Base-by-base conservation (phyloP, 768 basidiomycete species). In the Tulasnella sp. region DNA sequence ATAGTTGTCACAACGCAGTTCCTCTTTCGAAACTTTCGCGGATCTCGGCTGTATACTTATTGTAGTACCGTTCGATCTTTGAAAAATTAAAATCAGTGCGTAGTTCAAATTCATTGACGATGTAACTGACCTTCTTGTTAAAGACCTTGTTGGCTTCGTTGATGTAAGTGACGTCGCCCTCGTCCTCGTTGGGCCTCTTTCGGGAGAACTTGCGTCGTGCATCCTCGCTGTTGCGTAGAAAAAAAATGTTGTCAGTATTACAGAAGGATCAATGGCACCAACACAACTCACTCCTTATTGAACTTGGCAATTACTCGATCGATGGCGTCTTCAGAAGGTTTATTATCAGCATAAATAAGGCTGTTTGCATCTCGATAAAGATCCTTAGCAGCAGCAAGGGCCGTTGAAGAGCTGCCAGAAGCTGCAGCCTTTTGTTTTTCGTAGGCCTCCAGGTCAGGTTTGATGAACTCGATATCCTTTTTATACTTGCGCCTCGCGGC, bases 161-260 rank as follows among this genome's bases (percentile, higher is more conserved):
- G 76, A 99, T 99, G 64, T 98, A 99, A 4, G 91, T 98, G 65
- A 99, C 86, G 58, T 96, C 92, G 48, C 87, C 91, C 55, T 92
- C 83, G 45, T 87, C 86, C 60, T 96, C 91, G 70, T 93, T 90
- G 64, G 71, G 76, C 58, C 77, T 73, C 67, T 93, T 93, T 57
- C 90, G 75, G 34, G 86, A 90, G 69, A 89, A 88, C 61, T 85
- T 91, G 61, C 76, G 72, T 64, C 87, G 83, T 71, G 88, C 86
- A 69, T 91, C 88, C 58, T 90, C 78, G 59, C 89, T 92, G 58
- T 22, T 3, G 48, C 28, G 46, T 9, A 19, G 7, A 60, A 19
- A 9, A 34, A 15, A 31, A 42, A 45, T 41, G 47, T 35, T 35
- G 22, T 3, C 15, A 37, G 44, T 35, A 52, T 5, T 22, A 25